A percentile compares a stretch with the other conserved stretches of the same genome.
phyloP scores from a whole-genome alignment of 2,329 filamentous ascomycete species.

The Claviceps quebecensis region DNA sequence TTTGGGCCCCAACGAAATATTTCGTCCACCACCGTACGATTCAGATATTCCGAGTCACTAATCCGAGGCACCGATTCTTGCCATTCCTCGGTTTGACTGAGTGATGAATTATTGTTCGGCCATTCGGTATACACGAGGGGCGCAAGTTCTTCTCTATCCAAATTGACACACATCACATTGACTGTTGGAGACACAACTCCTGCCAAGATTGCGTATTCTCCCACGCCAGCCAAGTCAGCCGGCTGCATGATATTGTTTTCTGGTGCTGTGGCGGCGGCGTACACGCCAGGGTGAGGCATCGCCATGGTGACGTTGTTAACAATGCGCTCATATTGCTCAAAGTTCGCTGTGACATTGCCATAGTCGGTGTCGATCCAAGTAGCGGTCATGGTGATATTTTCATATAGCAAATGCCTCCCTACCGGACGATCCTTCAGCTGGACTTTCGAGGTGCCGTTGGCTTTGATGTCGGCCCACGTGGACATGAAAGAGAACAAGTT shows the following conservation, averaged over 20 bases:
- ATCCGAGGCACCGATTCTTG: conserved; percentile 20
- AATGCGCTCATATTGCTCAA: conserved; percentile 35
- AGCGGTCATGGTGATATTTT: conserved; percentile 58
- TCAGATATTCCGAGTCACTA: conserved; percentile 25
- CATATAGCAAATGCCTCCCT: conserved; percentile 49
- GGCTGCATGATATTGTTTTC: conserved; percentile 59
- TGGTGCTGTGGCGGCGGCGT: conserved; percentile 45
- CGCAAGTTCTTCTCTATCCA: conserved; percentile 41
- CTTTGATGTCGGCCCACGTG: conserved; percentile 37
- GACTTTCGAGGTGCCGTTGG: conserved; percentile 27
- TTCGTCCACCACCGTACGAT: conserved; percentile 49
- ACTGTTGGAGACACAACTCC: conserved; percentile 56
- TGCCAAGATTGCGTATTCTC: conserved; percentile 53
- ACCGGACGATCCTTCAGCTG: conserved; percentile 35
- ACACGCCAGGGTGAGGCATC: conserved; percentile 59
- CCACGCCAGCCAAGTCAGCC: conserved; percentile 46
- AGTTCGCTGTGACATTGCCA: conserved; percentile 37
- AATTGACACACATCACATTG: conserved; percentile 60
- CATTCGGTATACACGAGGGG: conserved; percentile 53
- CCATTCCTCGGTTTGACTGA: conserved; percentile 25
- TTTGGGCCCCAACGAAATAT: conserved; percentile 53
- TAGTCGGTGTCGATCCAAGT: conserved; percentile 51
- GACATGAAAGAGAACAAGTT: conserved; percentile 50
- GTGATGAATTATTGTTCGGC: conserved; percentile 27
- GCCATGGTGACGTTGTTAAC: conserved; percentile 67